A percentile compares a stretch with the other conserved stretches of the same genome.
Conservation (phyloP, 345 rosid genomes). For the Draba incana region DNA sequence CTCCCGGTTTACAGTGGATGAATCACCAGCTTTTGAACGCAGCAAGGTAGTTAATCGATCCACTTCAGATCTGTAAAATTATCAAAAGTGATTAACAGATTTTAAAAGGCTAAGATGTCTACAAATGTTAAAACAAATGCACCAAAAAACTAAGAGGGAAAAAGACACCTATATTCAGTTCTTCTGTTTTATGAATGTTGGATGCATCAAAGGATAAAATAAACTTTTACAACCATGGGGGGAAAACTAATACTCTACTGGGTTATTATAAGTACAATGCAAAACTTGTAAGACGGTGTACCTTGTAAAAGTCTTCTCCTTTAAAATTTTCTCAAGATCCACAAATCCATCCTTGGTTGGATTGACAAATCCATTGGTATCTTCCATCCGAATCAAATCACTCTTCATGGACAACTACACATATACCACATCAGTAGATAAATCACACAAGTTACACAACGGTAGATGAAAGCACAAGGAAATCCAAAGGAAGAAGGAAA, state of each 20-base stretch:
- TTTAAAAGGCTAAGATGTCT: background rate
- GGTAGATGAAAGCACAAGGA: background rate
- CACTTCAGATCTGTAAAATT: conserved; percentile 72
- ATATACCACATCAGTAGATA: conserved; percentile 35
- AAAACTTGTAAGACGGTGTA: conserved; percentile 14
- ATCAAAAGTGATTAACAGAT: conserved; percentile 15
- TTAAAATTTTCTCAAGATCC: conserved; percentile 48
- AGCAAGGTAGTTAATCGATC: conserved; percentile 74
- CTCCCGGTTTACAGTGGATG: conserved; percentile 47
- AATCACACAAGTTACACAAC: background rate
- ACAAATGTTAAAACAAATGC: background rate
- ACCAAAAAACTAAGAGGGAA: conserved; percentile 13
- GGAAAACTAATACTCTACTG: background rate
- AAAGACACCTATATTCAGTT: conserved; percentile 1
- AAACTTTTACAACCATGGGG: background rate
- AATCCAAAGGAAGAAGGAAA: background rate
- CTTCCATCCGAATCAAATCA: conserved; percentile 39
- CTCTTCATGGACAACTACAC: conserved; percentile 42
- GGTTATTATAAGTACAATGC: conserved; percentile 12
- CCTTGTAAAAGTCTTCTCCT: conserved; percentile 84
- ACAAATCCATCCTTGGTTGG: conserved; percentile 43
- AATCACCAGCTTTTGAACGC: conserved; percentile 59
- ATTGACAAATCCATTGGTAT: conserved; percentile 36
- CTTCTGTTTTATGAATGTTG: background rate
- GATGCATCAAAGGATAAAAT: conserved; percentile 4